Conservation (phyloP, 352 stramenopile genomes). For the Phytophthora cajani region DNA sequence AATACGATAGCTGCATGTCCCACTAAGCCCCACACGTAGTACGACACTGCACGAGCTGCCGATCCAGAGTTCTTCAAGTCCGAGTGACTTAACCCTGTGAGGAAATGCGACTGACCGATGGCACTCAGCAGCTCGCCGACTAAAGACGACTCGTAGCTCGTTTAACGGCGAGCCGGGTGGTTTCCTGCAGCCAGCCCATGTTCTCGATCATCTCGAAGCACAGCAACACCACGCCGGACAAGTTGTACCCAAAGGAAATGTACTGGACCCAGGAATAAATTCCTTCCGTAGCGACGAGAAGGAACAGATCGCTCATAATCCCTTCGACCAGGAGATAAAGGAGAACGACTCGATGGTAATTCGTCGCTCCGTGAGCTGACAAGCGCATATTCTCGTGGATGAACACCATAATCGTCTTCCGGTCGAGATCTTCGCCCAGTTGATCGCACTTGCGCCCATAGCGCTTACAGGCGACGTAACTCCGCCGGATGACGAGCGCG, state of each 20-base stretch:
- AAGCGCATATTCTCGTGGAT: constrained; percentile 33
- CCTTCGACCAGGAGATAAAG: constrained; percentile 33
- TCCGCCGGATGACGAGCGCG: constrained; percentile 14
- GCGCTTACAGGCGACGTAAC: constrained; percentile 16
- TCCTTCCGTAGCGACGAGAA: constrained; percentile 30
- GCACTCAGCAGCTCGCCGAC: constrained; percentile 24
- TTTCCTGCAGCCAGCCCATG: constrained; percentile 18
- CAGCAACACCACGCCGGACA: constrained; percentile 27
- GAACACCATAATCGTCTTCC: constrained; percentile 27
- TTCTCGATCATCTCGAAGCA: constrained; percentile 36
- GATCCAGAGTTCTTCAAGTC: neutral
- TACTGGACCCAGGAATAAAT: constrained; percentile 18
- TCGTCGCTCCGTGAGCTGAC: constrained; percentile 28
- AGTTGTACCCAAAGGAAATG: constrained; percentile 39
- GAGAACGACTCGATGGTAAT: constrained; percentile 29
- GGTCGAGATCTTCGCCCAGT: constrained; percentile 7
- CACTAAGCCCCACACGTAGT: constrained; percentile 1
- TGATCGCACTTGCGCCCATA: constrained; percentile 13
- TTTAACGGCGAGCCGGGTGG: constrained; percentile 7
- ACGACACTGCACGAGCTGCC: neutral
- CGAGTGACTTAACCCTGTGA: constrained; percentile 24
- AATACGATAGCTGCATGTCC: neutral
- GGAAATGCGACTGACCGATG: constrained; percentile 12
- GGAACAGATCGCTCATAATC: constrained; percentile 35
- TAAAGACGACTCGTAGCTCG: constrained; percentile 31